A percentile compares a stretch with the other conserved stretches of the same genome.
phyloP scores from a whole-genome alignment of 139 green algal genomes.

The Coelastrella sp. region DNA sequence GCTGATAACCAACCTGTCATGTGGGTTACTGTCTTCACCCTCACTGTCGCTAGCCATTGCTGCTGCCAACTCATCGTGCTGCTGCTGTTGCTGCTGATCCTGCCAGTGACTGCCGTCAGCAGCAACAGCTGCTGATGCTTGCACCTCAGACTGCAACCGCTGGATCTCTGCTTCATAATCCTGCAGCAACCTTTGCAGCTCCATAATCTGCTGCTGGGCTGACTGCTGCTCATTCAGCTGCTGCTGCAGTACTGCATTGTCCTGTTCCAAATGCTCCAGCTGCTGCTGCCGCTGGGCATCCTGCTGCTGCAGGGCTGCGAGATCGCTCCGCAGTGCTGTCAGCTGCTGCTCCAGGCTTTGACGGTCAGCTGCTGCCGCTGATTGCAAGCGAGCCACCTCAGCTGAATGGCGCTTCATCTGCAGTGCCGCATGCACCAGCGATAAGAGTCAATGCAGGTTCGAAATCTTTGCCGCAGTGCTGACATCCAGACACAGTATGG shows the following conservation, averaged over 20 bases:
- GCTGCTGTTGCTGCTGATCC: constrained; percentile 50
- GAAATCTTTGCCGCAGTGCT: background rate
- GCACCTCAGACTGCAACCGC: constrained; percentile 1
- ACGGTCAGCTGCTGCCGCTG: constrained; percentile 27
- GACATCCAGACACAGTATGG: background rate
- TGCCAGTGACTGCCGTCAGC: constrained; percentile 24
- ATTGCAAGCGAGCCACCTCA: constrained; percentile 11
- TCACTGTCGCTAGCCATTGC: background rate
- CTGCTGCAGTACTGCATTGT: background rate
- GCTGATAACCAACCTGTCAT: background rate
- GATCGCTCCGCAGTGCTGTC: background rate
- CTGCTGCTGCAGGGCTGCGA: constrained; percentile 9
- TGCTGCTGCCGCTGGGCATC: constrained; percentile 22
- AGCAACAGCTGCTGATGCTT: background rate
- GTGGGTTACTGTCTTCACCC: background rate
- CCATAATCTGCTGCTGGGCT: background rate
- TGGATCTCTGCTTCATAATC: background rate
- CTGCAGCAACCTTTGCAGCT: constrained; percentile 14
- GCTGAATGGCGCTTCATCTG: constrained; percentile 6
- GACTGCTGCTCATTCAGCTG: background rate
- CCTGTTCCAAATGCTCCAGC: constrained; percentile 36
- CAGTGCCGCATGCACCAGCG: background rate
- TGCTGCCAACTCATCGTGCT: constrained; percentile 13
- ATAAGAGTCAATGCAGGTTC: background rate
- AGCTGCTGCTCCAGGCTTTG: constrained; percentile 38